Conservation (phyloP, 345 rosid genomes). For the Leavenworthia alabamica region DNA sequence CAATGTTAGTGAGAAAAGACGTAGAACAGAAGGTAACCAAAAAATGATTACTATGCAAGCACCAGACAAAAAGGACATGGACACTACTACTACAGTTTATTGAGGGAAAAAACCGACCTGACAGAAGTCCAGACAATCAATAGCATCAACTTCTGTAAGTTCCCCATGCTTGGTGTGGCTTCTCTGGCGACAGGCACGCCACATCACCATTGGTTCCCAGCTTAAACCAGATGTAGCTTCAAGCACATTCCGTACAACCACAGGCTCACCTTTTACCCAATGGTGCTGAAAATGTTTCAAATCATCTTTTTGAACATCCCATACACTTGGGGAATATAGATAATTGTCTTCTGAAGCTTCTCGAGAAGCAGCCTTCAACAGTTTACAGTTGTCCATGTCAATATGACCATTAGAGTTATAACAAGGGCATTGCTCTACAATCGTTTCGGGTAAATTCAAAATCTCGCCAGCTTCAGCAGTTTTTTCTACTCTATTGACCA, state of each 20-base stretch:
- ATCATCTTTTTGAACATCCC: conserved; percentile 33
- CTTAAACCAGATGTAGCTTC: conserved; percentile 57
- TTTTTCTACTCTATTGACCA: conserved; percentile 40
- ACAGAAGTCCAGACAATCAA: conserved; percentile 60
- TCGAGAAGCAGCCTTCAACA: conserved; percentile 54
- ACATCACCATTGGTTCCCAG: conserved; percentile 86
- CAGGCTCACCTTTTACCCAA: conserved; percentile 76
- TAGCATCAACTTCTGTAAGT: conserved; percentile 40
- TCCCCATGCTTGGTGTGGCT: conserved; percentile 29
- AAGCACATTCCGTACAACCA: conserved; percentile 53
- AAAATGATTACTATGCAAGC: not conserved
- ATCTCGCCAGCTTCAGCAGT: conserved; percentile 4
- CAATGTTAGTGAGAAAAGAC: not conserved
- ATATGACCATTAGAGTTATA: conserved; percentile 32
- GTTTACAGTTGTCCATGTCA: conserved; percentile 21
- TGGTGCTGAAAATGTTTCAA: conserved; percentile 67
- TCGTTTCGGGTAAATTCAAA: not conserved
- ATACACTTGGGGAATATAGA: conserved; percentile 52
- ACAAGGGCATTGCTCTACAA: conserved; percentile 37
- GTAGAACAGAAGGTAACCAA: not conserved
- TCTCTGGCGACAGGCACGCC: conserved; percentile 59
- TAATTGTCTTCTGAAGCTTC: conserved; percentile 47
- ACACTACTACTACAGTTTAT: not conserved
- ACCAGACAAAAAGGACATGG: not conserved
- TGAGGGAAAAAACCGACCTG: conserved; percentile 21